Percentiles rank a stretch among this genome's conserved stretches.
Evolutionary conservation across 805 yeast species (phyloP).

Genomic region (Saccharomyces paradoxus): DNA sequence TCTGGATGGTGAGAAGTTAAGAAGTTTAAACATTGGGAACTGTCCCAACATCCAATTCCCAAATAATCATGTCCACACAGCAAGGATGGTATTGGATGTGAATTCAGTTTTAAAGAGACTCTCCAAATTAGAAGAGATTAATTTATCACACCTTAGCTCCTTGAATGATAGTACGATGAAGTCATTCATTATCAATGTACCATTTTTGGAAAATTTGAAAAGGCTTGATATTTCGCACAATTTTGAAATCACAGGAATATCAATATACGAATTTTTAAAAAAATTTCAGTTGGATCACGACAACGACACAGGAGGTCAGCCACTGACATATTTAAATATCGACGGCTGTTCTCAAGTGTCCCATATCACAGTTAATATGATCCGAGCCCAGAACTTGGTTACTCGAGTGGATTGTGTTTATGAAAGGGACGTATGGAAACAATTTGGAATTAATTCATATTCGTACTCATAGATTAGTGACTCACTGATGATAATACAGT

Average conservation of each 20-base stretch:
- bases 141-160: slow-evolving; percentile 21
- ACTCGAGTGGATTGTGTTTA: slow-evolving; percentile 22
- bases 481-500: background rate
- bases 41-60: slow-evolving; percentile 17
- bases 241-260: slow-evolving; percentile 25
- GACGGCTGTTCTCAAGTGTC: slow-evolving; percentile 26
- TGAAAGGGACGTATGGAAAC: slow-evolving; percentile 25
- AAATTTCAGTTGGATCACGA: slow-evolving; percentile 11
- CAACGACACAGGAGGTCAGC: background rate
- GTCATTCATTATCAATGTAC: slow-evolving; percentile 9
- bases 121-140: slow-evolving; percentile 16
- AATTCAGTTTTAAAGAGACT: background rate
- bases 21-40: slow-evolving; percentile 24
- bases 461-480: slow-evolving; percentile 6
- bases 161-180: slow-evolving; percentile 16
- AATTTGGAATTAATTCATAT: slow-evolving; percentile 25
- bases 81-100: background rate
- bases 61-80: slow-evolving; percentile 3
- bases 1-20: slow-evolving; percentile 6
- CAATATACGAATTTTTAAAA: slow-evolving; percentile 22
- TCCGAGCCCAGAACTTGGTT: slow-evolving; percentile 17
- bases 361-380: slow-evolving; percentile 21
- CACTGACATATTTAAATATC: slow-evolving; percentile 16
- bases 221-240: slow-evolving; percentile 26
- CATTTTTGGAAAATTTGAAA: slow-evolving; percentile 10